Evolutionary conservation across 108 stramenopile genomes (phyloP), one percentile per base, ranked within the genome.

Genomic region (Parietichytrium sp.): DNA sequence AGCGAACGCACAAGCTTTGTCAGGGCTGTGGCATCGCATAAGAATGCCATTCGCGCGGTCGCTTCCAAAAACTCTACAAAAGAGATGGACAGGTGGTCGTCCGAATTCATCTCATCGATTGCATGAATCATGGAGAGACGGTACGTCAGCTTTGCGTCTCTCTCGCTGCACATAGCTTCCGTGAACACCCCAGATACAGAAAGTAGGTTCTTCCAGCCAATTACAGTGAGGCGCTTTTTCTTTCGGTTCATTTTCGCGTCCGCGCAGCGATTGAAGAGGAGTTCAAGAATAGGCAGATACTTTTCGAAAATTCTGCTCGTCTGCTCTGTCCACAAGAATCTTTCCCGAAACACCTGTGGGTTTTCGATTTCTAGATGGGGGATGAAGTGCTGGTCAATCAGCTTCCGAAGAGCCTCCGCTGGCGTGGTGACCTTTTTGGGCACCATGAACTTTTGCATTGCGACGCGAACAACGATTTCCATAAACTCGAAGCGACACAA

Each of bases 401-500:
- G 61, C 8, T 42, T 33, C 1, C 61, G 33, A n/a, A 72, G 38
- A 7, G 61, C 61, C 36, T 72, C 61, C 6, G 61, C 61, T 23
- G 61, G 61, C 10, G 38, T 23, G 33, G 18, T 25, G 3, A 72
- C 42, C 1, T 23, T 8, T 6, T n/a, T n/a, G 10, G 20, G 33
- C 42, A 13, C n/a, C 6, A 25, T n/a, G 42, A 72, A 72, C 3
- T 72, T 72, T 72, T 72, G 29, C 1, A 72, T 7, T 7, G 61
- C 61, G 23, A 72, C 45, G 20, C 61, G 61, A 10, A n/a, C 61
- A 47, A 72, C 42, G 20, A 72, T 72, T n/a, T 72, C 61, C 23
- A 72, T 42, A 27, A 72, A 72, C 42, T 72, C 61, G 42, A 45
- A 72, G 61, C 61, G 61, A 2, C 61, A 72, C 13, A 72, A 42